These are phyloP conservation scores for Ustilago trichophora DNA, from an alignment of 1,284 basidiomycete species.

Conservation along the genomic window DNA sequence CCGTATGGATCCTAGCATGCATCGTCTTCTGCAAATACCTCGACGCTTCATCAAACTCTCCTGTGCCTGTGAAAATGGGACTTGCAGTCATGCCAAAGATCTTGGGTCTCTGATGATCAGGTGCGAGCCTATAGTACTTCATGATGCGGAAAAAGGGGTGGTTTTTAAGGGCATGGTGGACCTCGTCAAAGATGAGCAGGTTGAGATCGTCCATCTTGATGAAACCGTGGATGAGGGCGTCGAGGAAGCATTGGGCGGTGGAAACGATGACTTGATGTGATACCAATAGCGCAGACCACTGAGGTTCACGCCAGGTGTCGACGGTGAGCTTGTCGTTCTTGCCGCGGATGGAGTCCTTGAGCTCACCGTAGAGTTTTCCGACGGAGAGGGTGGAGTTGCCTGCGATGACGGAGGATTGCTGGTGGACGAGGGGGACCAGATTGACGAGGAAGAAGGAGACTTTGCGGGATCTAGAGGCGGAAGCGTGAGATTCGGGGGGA, in stretches of 20 bases:
- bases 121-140: slow-evolving; percentile 42
- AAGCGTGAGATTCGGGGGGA: not conserved
- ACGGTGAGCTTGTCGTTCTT: slow-evolving; percentile 4
- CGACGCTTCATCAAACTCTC: slow-evolving; percentile 21
- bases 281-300: slow-evolving; percentile 33
- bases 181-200: slow-evolving; percentile 55
- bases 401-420: slow-evolving; percentile 52
- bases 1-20: slow-evolving; percentile 50
- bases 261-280: slow-evolving; percentile 50
- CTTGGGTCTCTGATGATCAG: slow-evolving; percentile 28
- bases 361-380: slow-evolving; percentile 44
- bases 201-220: slow-evolving; percentile 50
- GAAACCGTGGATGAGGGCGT: slow-evolving; percentile 49
- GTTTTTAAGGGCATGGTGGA: slow-evolving; percentile 48
- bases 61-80: slow-evolving; percentile 33
- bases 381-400: slow-evolving; percentile 40
- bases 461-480: slow-evolving; percentile 1
- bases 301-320: slow-evolving; percentile 32
- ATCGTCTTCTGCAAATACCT: slow-evolving; percentile 36
- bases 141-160: slow-evolving; percentile 53
- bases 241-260: slow-evolving; percentile 52
- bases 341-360: slow-evolving; percentile 21
- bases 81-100: slow-evolving; percentile 60
- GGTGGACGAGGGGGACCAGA: slow-evolving; percentile 53
- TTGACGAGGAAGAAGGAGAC: slow-evolving; percentile 51